Percentiles rank a stretch among this genome's conserved stretches.
These are phyloP conservation scores for Papilionanthe hybrid DNA, from an alignment of 116 monocot species.

Conservation along the genomic window DNA sequence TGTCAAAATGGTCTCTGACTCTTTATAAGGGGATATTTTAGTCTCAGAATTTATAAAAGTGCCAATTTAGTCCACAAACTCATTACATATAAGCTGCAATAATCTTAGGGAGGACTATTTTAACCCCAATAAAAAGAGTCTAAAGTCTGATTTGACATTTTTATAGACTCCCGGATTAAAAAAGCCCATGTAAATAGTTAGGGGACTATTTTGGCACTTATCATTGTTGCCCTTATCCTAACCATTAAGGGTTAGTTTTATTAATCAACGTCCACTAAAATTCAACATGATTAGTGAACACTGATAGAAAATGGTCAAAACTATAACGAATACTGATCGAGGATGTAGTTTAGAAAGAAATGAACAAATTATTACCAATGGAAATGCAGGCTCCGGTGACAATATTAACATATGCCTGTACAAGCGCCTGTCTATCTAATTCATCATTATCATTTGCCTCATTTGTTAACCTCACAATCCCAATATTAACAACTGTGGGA, in stretches of 20 bases:
- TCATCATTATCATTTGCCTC: slow-evolving; percentile 47
- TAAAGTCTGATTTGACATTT: too few relatives aligned
- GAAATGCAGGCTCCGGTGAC: slow-evolving; percentile 80
- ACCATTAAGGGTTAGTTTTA: not conserved
- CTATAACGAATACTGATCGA: not conserved
- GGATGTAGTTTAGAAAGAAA: slow-evolving; percentile 7
- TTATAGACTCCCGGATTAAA: too few relatives aligned
- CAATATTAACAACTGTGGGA: slow-evolving; percentile 58
- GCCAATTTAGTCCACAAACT: too few relatives aligned
- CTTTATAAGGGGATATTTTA: too few relatives aligned
- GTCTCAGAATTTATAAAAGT: too few relatives aligned
- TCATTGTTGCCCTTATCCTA: not conserved
- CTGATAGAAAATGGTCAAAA: not conserved
- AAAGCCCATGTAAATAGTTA: too few relatives aligned
- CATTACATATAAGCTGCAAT: too few relatives aligned
- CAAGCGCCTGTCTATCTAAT: slow-evolving; percentile 64
- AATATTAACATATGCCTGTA: slow-evolving; percentile 88
- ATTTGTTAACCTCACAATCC: slow-evolving; percentile 35
- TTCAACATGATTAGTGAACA: not conserved
- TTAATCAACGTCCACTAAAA: not conserved
- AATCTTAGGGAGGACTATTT: too few relatives aligned
- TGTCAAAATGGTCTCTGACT: too few relatives aligned
- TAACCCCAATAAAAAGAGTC: too few relatives aligned
- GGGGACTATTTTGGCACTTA: not conserved
- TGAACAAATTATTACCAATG: slow-evolving; percentile 49